These are phyloP conservation scores for Clavispora asparagi DNA, from an alignment of 805 yeast genomes.

Conservation along the genomic window DNA sequence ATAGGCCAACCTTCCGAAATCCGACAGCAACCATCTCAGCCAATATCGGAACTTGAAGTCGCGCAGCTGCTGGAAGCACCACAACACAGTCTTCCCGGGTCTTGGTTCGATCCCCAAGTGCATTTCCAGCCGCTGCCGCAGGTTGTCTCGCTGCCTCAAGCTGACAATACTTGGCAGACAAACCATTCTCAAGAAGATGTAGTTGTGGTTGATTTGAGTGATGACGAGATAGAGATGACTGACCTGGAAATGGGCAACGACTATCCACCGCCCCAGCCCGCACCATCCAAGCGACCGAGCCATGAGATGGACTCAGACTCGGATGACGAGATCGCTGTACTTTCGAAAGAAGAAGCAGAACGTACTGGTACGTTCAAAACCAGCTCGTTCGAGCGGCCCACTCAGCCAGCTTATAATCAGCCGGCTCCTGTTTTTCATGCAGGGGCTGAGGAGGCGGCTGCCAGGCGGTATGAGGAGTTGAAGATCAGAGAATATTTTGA, in stretches of 20 bases:
- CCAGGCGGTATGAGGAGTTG: background rate
- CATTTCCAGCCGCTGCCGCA: background rate
- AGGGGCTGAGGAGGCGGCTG: conserved; percentile 7
- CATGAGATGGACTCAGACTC: conserved; percentile 4
- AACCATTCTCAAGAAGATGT: background rate
- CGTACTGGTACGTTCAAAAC: conserved; percentile 20
- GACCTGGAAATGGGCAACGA: background rate
- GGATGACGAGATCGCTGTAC: conserved; percentile 24
- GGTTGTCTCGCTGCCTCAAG: background rate
- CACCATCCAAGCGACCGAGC: background rate
- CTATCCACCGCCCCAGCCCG: background rate
- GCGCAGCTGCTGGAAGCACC: background rate
- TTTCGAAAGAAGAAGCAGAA: conserved; percentile 28
- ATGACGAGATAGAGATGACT: background rate
- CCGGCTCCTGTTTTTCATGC: conserved; percentile 28
- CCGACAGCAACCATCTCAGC: background rate
- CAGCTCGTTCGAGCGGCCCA: conserved; percentile 14
- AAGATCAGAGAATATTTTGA: conserved; percentile 6
- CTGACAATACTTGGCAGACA: background rate
- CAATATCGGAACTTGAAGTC: background rate
- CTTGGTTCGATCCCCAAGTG: background rate
- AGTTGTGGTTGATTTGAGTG: conserved; percentile 1
- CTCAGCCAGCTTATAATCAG: conserved; percentile 19
- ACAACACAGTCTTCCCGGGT: background rate
- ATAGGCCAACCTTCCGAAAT: too few species aligned